Conservation (phyloP, 108 stramenopile genomes). For the Cyclotella cryptica region DNA sequence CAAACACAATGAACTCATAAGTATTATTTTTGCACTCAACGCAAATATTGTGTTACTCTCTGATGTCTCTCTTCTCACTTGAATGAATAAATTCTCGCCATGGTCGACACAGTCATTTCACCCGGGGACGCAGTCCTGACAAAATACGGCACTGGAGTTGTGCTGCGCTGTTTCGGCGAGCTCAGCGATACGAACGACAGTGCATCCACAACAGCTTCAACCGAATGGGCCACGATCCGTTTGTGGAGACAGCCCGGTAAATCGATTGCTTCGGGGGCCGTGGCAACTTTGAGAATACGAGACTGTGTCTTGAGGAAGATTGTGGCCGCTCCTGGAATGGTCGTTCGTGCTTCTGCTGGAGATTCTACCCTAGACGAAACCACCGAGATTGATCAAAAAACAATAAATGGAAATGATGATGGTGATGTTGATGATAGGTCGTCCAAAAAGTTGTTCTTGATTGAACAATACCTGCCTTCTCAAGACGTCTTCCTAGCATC, state of each 20-base stretch:
- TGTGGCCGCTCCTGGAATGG: conserved; percentile 49
- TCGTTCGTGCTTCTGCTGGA: conserved; percentile 17
- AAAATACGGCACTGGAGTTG: conserved; percentile 73
- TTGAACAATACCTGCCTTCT: conserved; percentile 36
- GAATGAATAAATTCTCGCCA: no score
- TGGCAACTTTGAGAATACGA: conserved; percentile 49
- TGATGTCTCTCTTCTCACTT: not conserved
- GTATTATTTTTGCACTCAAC: no score
- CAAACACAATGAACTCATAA: no score
- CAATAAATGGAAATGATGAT: not conserved
- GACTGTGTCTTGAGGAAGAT: conserved; percentile 35
- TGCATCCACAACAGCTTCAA: not conserved
- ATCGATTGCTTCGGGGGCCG: conserved; percentile 68
- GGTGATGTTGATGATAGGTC: not conserved
- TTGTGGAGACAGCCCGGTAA: conserved; percentile 78
- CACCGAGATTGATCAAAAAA: not conserved
- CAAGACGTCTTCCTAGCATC: conserved; percentile 41
- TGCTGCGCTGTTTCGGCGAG: conserved; percentile 39
- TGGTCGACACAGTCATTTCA: not conserved
- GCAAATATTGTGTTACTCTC: no score
- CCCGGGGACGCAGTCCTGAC: conserved; percentile 84
- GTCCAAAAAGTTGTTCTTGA: conserved; percentile 34
- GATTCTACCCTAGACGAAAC: not conserved
- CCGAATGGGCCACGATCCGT: conserved; percentile 47
- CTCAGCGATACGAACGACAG: not conserved